A percentile compares a stretch with the other conserved stretches of the same genome.
Conservation (phyloP, 179 eudicot genomes). For the Corrigiola litoralis region DNA sequence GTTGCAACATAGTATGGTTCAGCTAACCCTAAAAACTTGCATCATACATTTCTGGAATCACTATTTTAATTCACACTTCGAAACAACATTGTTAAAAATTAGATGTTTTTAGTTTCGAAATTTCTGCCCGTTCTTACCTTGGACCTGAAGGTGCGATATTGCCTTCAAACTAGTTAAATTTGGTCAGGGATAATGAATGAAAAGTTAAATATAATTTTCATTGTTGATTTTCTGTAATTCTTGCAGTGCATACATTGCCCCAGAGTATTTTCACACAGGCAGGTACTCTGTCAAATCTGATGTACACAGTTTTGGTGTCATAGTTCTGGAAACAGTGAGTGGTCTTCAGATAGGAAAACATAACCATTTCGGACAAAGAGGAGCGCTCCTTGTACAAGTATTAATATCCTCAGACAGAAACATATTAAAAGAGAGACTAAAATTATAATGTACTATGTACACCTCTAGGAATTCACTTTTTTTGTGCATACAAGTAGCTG, state of each 20-base stretch:
- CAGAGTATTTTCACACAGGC: not conserved
- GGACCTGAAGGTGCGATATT: no score
- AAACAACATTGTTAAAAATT: no score
- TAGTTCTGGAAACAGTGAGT: not conserved
- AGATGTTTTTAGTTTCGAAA: no score
- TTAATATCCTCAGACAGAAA: not conserved
- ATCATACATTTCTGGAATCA: not conserved
- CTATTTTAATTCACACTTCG: not conserved
- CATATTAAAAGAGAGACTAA: not conserved
- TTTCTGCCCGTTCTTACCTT: no score
- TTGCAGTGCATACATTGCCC: slow-evolving; percentile 9
- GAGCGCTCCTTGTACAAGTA: not conserved
- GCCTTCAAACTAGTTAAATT: no score
- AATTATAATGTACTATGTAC: no score
- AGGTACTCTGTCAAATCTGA: not conserved
- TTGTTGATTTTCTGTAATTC: not conserved
- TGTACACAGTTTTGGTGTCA: slow-evolving; percentile 4
- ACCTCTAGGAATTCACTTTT: no score
- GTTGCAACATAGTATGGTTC: slow-evolving; percentile 5
- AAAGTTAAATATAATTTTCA: not conserved
- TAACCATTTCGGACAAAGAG: not conserved
- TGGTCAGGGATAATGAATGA: no score
- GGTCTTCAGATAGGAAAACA: not conserved
- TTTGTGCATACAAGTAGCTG: no score
- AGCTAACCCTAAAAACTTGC: not conserved